Percentiles rank a stretch among this genome's conserved stretches.
phyloP scores from a whole-genome alignment of 768 basidiomycete species.

The Cystofilobasidium macerans region DNA sequence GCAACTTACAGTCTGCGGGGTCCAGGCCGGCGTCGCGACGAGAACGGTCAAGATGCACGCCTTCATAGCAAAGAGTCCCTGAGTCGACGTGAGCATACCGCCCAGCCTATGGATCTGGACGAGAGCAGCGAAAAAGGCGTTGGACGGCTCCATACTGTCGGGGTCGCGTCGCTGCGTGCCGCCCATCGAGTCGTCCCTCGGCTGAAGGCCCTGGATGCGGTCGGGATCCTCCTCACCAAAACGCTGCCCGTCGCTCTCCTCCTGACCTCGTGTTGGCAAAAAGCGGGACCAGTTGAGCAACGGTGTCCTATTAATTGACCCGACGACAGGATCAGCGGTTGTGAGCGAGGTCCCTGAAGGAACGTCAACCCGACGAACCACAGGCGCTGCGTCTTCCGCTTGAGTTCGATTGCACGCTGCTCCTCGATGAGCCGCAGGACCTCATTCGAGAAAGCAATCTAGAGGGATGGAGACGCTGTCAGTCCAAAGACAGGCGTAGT shows the following conservation, averaged over 20 bases:
- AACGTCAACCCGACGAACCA: neutral
- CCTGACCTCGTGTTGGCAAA: neutral
- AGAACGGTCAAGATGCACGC: constrained; percentile 50
- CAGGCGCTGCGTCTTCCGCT: constrained; percentile 7
- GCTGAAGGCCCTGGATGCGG: constrained; percentile 12
- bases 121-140: neutral
- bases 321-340: neutral
- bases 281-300: constrained; percentile 7
- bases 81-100: constrained; percentile 11
- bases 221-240: constrained; percentile 16
- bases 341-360: neutral
- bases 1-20: neutral
- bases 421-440: constrained; percentile 11
- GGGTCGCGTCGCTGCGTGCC: constrained; percentile 15
- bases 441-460: constrained; percentile 13
- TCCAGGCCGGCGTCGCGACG: constrained; percentile 20
- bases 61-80: constrained; percentile 55
- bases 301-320: constrained; percentile 2
- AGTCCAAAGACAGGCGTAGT: neutral
- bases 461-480: neutral
- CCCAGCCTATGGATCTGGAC: neutral
- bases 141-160: constrained; percentile 13
- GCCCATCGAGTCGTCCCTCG: constrained; percentile 9
- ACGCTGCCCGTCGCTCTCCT: constrained; percentile 11
- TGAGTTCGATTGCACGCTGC: constrained; percentile 5